Evolutionary conservation across 2,329 filamentous ascomycete genomes (phyloP), one percentile per base, ranked within the genome.

Genomic region (Pseudonectria buxi): DNA sequence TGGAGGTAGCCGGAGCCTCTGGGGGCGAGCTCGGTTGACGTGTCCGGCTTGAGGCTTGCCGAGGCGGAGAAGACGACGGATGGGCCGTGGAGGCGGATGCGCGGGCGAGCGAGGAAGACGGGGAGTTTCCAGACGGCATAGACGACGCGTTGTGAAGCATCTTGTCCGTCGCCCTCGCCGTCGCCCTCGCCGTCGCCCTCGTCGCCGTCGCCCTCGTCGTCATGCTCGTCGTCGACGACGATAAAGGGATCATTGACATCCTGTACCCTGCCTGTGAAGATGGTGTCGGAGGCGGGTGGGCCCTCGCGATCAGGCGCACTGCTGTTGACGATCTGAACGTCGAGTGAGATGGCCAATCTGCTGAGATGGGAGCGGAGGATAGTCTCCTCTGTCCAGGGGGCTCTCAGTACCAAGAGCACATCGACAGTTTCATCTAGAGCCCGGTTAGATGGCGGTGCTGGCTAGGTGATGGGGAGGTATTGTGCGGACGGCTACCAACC

Each of bases 381-480:
- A 24, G 66, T 57, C 40, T 82, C 72, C 36, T 77, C 71, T 37
- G 73, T 65, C 51, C 72, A 68, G 4, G 79, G 78, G 7, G 79
- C 79, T 50, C 75, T 74, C 38, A 89, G 69, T 10, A 86, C 68
- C 43, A 88, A 64, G 51, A 84, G 78, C 13, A 87, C 69, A 44
- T 80, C 67, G 37, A 84, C 71, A 16, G 76, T 77, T 66, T 89
- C 84, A 72, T 89, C 84, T 88, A 53, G 64, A 72, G 4, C 24
- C 12, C 27, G 27, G 40, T 53, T 14, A 53, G 51, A 26, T 26
- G 39, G 14, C 14, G 32, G 15, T n/a, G 60, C 66, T 72, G 59
- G 73, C 72, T 63, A 66, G 52, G 46, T 32, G 32, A 22, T 15
- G 36, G 30, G 11, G 26, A 18, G 27, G 27, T 28, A 14, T 25